Conservation (phyloP, 1,139 yeast species). For the Scheffersomyces segobiensis region DNA sequence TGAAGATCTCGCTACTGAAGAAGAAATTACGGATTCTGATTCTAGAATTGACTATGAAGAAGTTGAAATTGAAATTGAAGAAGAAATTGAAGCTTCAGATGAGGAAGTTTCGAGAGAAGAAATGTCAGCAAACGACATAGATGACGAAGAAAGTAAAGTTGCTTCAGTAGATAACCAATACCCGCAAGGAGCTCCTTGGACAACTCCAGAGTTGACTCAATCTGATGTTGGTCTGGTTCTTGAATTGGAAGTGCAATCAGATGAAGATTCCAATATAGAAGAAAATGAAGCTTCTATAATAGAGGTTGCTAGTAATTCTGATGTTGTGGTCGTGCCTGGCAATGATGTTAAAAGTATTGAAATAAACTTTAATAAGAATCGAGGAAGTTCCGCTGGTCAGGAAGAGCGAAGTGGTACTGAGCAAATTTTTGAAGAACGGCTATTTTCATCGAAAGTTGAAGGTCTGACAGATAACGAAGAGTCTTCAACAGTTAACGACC, state of each 20-base stretch:
- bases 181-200: neutral
- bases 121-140: conserved; percentile 1
- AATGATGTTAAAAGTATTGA: too few relatives aligned
- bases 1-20: neutral
- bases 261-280: neutral
- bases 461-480: neutral
- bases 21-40: neutral
- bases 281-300: neutral
- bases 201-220: neutral
- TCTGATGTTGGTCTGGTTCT: neutral
- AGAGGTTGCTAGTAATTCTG: neutral
- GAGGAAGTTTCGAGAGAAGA: conserved; percentile 6
- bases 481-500: neutral
- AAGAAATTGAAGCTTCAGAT: neutral
- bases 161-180: neutral
- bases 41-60: neutral
- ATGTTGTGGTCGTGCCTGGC: too few relatives aligned
- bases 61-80: conserved; percentile 1
- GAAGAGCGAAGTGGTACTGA: neutral
- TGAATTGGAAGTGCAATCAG: neutral
- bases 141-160: neutral
- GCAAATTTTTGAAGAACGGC: neutral
- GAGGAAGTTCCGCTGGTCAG: neutral
- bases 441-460: neutral
- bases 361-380: neutral